These are phyloP conservation scores for Komagataella kurtzmanii DNA, from an alignment of 805 yeast species.

Conservation along the genomic window DNA sequence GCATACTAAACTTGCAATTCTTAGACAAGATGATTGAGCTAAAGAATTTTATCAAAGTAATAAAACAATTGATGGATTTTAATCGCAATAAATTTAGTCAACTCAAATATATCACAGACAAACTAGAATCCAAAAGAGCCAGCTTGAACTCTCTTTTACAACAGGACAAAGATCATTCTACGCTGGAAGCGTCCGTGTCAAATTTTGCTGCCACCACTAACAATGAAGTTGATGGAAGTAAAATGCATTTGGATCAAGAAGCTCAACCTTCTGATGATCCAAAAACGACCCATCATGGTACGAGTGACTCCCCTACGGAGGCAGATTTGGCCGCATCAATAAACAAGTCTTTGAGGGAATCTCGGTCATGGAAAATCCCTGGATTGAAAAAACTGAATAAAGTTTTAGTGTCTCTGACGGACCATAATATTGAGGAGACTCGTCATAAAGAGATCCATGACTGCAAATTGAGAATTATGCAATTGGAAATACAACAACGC, in stretches of 20 bases:
- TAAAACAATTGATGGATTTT: slow-evolving; percentile 17
- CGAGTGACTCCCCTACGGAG: slow-evolving; percentile 8
- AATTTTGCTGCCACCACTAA: background rate
- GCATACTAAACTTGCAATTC: slow-evolving; percentile 15
- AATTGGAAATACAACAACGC: slow-evolving; percentile 16
- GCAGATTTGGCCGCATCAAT: slow-evolving; percentile 17
- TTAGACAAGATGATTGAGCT: slow-evolving; percentile 20
- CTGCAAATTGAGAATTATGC: slow-evolving; percentile 15
- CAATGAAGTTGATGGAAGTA: background rate
- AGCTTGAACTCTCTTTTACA: slow-evolving; percentile 13
- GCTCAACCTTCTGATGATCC: slow-evolving; percentile 1
- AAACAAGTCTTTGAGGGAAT: slow-evolving; percentile 12
- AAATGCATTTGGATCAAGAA: background rate
- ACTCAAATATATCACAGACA: slow-evolving; percentile 13
- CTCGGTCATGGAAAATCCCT: slow-evolving; percentile 18
- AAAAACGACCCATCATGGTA: slow-evolving; percentile 6
- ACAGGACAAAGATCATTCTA: slow-evolving; percentile 16
- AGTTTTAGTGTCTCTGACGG: slow-evolving; percentile 19
- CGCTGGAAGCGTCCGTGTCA: slow-evolving; percentile 16
- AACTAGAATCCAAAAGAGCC: slow-evolving; percentile 11
- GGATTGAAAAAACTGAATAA: slow-evolving; percentile 20
- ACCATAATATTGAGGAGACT: slow-evolving; percentile 20
- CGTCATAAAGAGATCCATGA: slow-evolving; percentile 16
- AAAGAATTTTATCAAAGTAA: slow-evolving; percentile 16
- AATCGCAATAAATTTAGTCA: slow-evolving; percentile 21